Percentiles rank a stretch among this genome's conserved stretches.
phyloP scores from a whole-genome alignment of 345 rosid species.

The Eucalyptus curtisii region DNA sequence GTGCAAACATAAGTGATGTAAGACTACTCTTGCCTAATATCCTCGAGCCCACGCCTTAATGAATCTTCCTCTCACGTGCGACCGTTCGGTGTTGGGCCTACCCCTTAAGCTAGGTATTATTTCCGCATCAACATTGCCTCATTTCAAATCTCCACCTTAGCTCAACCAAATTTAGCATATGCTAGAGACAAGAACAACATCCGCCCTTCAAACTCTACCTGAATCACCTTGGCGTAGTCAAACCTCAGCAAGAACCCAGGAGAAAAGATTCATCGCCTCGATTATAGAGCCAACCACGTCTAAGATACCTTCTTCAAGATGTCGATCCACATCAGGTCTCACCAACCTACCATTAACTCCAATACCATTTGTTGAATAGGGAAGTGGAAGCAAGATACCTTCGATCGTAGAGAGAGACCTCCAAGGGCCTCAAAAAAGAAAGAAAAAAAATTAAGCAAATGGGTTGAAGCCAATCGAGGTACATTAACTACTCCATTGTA shows the following conservation, averaged over 20 bases:
- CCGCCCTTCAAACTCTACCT: not conserved
- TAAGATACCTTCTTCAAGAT: no score
- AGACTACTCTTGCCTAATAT: not conserved
- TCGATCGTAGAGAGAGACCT: fast-evolving
- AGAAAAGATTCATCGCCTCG: no score
- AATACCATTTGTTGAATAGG: no score
- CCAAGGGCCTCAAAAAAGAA: no score
- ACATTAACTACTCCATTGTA: not conserved
- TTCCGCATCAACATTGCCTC: not conserved
- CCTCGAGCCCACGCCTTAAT: fast-evolving
- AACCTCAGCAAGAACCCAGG: no score
- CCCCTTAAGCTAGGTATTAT: no score
- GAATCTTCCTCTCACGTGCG: not conserved
- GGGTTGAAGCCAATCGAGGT: not conserved
- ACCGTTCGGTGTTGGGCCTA: not conserved
- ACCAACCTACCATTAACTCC: no score
- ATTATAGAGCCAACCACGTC: no score
- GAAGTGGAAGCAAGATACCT: no score
- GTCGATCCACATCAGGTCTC: no score
- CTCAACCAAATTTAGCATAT: not conserved
- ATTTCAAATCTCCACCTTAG: not conserved
- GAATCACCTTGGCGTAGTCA: no score
- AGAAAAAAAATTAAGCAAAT: no score
- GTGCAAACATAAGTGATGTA: not conserved
- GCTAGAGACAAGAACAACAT: not conserved